These are phyloP conservation scores for Ajuga reptans DNA, from an alignment of 305 asterid genomes.

Conservation along the genomic window DNA sequence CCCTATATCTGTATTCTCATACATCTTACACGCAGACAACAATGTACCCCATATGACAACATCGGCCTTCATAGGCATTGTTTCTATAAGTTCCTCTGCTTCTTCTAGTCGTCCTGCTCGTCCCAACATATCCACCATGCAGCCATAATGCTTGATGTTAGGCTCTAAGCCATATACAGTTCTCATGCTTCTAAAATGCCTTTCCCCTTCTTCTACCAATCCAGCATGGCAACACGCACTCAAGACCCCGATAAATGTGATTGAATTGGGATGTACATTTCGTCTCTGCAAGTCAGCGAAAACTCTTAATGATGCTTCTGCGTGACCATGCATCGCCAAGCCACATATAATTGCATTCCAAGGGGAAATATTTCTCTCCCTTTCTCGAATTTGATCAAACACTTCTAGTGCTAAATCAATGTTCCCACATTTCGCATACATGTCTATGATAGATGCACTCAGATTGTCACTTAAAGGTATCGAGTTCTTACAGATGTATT, in stretches of 20 bases:
- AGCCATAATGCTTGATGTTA: slow-evolving; percentile 75
- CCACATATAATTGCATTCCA: slow-evolving; percentile 94
- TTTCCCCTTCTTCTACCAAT: slow-evolving; percentile 61
- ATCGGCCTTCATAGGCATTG: slow-evolving; percentile 87
- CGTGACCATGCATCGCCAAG: slow-evolving; percentile 85
- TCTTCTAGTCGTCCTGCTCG: slow-evolving; percentile 72
- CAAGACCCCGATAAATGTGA: slow-evolving; percentile 74
- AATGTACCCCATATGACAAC: slow-evolving; percentile 64
- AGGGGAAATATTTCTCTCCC: slow-evolving; percentile 51
- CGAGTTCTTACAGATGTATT: slow-evolving; percentile 40
- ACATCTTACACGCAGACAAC: slow-evolving; percentile 65
- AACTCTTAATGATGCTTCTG: slow-evolving; percentile 41
- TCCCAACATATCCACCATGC: slow-evolving; percentile 87
- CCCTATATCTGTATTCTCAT: slow-evolving; percentile 62
- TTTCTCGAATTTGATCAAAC: slow-evolving; percentile 47
- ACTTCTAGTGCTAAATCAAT: slow-evolving; percentile 50
- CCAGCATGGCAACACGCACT: slow-evolving; percentile 93
- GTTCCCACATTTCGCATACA: slow-evolving; percentile 93
- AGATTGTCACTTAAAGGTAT: slow-evolving; percentile 60
- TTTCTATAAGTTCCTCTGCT: slow-evolving; percentile 58
- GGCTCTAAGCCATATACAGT: slow-evolving; percentile 48
- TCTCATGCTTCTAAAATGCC: slow-evolving; percentile 63
- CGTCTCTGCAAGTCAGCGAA: slow-evolving; percentile 55
- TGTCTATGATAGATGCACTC: slow-evolving; percentile 69
- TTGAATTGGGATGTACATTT: slow-evolving; percentile 41